Evolutionary conservation across 2,329 filamentous ascomycete genomes (phyloP), one percentile per base, ranked within the genome.

Genomic region (Alternaria infectoria): DNA sequence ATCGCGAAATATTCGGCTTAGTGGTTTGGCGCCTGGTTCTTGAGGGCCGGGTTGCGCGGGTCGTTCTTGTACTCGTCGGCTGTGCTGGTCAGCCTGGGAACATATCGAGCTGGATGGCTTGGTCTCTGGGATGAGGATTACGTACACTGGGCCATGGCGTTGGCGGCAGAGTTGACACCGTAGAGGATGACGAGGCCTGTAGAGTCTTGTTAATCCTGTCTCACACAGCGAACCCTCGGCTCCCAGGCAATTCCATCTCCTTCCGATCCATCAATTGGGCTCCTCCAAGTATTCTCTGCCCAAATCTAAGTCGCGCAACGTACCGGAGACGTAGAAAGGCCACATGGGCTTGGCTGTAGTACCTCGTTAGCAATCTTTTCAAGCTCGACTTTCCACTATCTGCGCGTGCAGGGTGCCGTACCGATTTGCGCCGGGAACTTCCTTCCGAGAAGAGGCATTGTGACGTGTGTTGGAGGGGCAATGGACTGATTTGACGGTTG

Each of bases 1-100:
- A 65, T 72, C 60, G 57, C 61, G 45, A 32, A 56, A 32, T 56
- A 54, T 67, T 47, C 49, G 51, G 56, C 66, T 67, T 79, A 80
- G 69, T 80, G 77, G 63, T 65, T 74, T 47, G 73, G 57, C 45
- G 69, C 60, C 45, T 67, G 62, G 72, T 77, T 78, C 76, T 79
- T 79, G 60, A 74, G 59, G 54, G 73, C 71, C 71, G 89, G 90
- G 88, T 97, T 97, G 83, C 94, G 90, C 72, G 94, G 93, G 84
- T 98, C 95, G 87, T 97, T 96, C 90, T 94, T 96, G 89, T 88
- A 97, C 86, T 98, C 93, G 76, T 92, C 92, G 86, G 89, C 95
- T 98, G 57, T 45, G 43, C 40, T 43, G 3, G 68, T 79, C 54
- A 79, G 74, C 44, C 54, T 54, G 23, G 47, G 43, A 57, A 57